Evolutionary conservation across 192 early-diverging fungal genomes (phyloP).

Genomic region (Linnemannia zychae): DNA sequence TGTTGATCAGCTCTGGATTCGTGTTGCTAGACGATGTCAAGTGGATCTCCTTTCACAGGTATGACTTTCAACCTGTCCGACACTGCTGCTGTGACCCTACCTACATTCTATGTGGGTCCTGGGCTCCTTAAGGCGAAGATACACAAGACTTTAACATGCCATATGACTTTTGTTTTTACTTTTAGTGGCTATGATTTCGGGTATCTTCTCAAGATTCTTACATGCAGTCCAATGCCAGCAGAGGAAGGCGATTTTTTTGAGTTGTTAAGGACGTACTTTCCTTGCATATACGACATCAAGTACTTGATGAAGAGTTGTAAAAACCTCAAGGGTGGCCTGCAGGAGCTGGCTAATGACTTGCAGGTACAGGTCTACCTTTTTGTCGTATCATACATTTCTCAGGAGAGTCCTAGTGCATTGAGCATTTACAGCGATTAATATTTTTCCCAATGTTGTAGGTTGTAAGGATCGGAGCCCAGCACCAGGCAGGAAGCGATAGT

Average conservation of each 20-base stretch:
- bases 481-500: conserved; percentile 98
- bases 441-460: conserved; percentile 64
- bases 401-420: not conserved
- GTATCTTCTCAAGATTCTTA: conserved; percentile 95
- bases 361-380: conserved; percentile 66
- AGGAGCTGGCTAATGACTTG: conserved; percentile 98
- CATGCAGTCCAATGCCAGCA: conserved; percentile 89
- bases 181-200: conserved; percentile 98
- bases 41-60: conserved; percentile 99
- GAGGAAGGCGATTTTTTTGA: conserved; percentile 98
- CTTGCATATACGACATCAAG: conserved; percentile 99
- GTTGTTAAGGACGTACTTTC: conserved; percentile 92
- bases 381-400: not conserved
- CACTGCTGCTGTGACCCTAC: not conserved
- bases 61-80: not conserved
- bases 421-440: not conserved
- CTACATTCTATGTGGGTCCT: not conserved
- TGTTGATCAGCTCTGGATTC: conserved; percentile 96
- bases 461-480: conserved; percentile 94
- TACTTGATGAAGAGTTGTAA: conserved; percentile 98
- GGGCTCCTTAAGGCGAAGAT: not conserved
- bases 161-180: conserved; percentile 6
- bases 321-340: conserved; percentile 95
- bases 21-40: conserved; percentile 95
- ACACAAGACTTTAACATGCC: not conserved